These are phyloP conservation scores for Backusella australiensis DNA, from an alignment of 192 early-diverging fungal species.

Conservation along the genomic window DNA sequence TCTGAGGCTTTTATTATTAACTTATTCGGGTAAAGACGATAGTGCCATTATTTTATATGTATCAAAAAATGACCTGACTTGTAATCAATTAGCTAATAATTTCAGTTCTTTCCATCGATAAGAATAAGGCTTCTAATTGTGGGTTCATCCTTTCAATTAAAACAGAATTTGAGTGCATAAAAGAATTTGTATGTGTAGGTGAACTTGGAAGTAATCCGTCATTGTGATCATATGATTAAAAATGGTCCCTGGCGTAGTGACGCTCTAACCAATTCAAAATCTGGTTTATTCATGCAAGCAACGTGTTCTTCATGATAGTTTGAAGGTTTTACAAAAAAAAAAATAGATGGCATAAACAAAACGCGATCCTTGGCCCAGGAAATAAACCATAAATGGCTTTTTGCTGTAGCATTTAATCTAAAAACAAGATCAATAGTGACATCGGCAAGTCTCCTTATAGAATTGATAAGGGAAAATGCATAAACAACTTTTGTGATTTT, in stretches of 20 bases:
- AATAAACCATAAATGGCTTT: background rate
- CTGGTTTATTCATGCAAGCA: background rate
- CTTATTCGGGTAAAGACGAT: background rate
- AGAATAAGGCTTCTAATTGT: background rate
- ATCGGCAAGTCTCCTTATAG: constrained; percentile 4
- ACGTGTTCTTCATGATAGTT: background rate
- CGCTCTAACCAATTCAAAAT: background rate
- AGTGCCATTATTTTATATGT: background rate
- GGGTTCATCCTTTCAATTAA: background rate
- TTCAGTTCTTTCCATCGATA: background rate
- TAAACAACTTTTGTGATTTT: background rate
- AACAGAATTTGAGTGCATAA: too few relatives aligned
- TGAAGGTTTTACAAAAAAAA: background rate
- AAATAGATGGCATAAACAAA: background rate
- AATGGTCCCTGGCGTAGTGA: too few relatives aligned
- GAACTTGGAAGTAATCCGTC: background rate
- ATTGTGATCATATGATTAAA: background rate
- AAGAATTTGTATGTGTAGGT: background rate
- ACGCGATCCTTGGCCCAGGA: background rate
- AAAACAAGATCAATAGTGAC: background rate
- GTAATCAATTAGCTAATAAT: background rate
- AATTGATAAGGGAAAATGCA: background rate
- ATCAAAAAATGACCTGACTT: background rate
- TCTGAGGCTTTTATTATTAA: background rate
- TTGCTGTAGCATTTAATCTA: background rate